Base-by-base conservation (phyloP, 495 filamentous ascomycete species). In the Penicillium longicatenatum region DNA sequence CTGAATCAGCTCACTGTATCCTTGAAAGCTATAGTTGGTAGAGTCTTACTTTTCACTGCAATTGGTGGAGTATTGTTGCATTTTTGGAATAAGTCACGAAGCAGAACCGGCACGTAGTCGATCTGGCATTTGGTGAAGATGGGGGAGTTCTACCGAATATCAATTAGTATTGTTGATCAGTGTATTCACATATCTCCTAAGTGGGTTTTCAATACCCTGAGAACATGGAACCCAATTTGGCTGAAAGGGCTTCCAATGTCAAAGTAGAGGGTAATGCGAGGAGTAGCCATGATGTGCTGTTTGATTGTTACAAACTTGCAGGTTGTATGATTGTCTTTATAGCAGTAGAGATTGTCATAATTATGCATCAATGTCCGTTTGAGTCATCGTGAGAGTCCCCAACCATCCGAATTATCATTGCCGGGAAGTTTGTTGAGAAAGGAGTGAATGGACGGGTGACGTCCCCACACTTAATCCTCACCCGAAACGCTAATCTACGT, bases 191-290 rank as follows among this genome's bases (percentile, higher is more conserved):
- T 6, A 21, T 10, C 5, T 14, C 19, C 19, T 37, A 21, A 48
- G 1, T 20, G 4, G 12, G 10, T 16, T 33, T 4, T 9, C n/a
- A 21, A 47, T 46, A 60, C 61, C 29, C 26, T 61, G 9, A 64
- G 42, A 11, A 56, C 46, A 33, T 68, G 54, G 41, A 68, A 65
- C 4, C 56, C 65, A 41, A 65, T 60, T 20, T 57, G 62, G 49
- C 59, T 64, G 46, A 64, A 68, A 5, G 65, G 65, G 26, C 65
- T 65, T n/a, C 53, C 55, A 55, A 68, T 57, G 57, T 65, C 65
- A 44, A 62, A 64, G 45, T 60, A 68, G 4, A 64, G 43, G 12
- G 59, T 62, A 31, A 65, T 61, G 10, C 53, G 46, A 22, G 62
- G 55, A 26, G 29, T 22, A 11, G 16, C 8, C 62, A 65, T 64